phyloP scores from a whole-genome alignment of 257 asterid genomes.

The Nicotiana otophora region DNA sequence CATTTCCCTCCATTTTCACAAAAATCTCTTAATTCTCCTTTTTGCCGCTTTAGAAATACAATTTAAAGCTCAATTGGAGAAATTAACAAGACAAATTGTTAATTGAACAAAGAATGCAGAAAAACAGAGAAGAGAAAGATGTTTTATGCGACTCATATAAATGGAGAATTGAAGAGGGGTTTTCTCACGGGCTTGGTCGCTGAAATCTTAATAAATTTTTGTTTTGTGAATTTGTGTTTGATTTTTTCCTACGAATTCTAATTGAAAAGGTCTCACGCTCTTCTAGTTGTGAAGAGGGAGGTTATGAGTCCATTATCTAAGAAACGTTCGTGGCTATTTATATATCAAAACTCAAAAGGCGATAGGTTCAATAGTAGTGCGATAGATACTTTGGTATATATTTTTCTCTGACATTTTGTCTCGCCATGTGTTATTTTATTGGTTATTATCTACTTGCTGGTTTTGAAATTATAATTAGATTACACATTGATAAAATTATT shows the following conservation, averaged over 20 bases:
- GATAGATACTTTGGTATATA: background rate
- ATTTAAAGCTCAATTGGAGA: background rate
- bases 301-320: background rate
- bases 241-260: background rate
- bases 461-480: background rate
- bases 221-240: background rate
- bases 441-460: background rate
- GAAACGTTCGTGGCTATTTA: slow-evolving; percentile 9
- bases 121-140: background rate
- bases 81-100: too few species aligned
- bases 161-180: background rate
- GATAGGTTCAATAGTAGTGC: background rate
- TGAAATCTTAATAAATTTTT: background rate
- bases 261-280: background rate
- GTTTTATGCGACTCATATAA: background rate
- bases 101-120: background rate
- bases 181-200: background rate
- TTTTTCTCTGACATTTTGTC: background rate
- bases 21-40: background rate
- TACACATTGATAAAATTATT: background rate
- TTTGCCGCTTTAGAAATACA: background rate
- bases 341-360: background rate
- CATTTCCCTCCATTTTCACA: slow-evolving; percentile 17
- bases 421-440: background rate
- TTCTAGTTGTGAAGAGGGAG: slow-evolving; percentile 6